Conservation (phyloP, 225 moss, liverwort and hornwort species). For the Pseudisothecium myosuroides region DNA sequence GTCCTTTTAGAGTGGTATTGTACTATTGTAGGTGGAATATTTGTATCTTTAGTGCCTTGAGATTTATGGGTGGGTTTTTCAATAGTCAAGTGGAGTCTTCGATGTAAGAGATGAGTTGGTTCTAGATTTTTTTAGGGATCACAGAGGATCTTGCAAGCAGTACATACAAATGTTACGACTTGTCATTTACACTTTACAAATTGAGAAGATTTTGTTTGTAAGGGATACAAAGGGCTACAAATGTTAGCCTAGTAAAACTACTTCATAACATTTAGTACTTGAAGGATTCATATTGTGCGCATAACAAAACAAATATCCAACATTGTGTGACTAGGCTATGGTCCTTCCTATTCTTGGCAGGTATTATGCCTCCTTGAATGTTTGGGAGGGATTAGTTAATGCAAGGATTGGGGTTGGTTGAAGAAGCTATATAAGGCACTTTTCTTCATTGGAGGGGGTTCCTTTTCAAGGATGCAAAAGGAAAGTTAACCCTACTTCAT, state of each 20-base stretch:
- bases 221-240: not conserved
- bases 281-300: no score
- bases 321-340: not conserved
- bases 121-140: not conserved
- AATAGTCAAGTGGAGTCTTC: not conserved
- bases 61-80: not conserved
- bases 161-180: not conserved
- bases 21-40: not conserved
- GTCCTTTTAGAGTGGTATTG: not conserved
- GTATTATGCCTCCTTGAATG: not conserved
- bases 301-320: not conserved
- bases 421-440: not conserved
- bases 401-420: not conserved
- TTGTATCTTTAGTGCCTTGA: not conserved
- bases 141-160: not conserved
- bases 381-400: not conserved
- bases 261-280: not conserved
- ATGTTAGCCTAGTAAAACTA: not conserved
- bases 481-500: rapidly evolving
- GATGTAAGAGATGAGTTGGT: no score
- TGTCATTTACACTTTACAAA: not conserved
- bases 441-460: rapidly evolving
- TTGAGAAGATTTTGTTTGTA: not conserved
- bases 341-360: rapidly evolving
- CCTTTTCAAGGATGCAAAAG: not conserved